Evolutionary conservation across 2,329 filamentous ascomycete genomes (phyloP), one percentile per base, ranked within the genome.

Genomic region (Arthrobotrys entomopaga): DNA sequence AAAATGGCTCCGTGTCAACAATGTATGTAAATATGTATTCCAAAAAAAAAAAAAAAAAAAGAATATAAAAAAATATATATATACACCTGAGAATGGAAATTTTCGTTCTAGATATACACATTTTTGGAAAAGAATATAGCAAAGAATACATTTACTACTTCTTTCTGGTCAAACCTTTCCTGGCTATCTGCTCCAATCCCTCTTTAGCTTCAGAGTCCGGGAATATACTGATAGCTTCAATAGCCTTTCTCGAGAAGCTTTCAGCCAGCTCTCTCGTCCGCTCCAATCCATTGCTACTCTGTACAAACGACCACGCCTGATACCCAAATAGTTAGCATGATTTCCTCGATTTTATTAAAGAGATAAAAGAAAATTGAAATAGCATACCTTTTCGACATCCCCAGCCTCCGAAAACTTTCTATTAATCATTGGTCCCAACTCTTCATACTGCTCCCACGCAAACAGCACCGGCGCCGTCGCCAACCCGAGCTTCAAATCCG

Each of bases 141-240:
- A 10, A n/a, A 2, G 6, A 34, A 10, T 34, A 34, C 6, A 13
- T 58, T n/a, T 8, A 38, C 48, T 74, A 76, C 83, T 82, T 54
- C 82, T 74, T 74, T 34, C 70, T 66, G 5, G 70, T 74, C 13
- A 74, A 58, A 5, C 70, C 79, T 84, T 97, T 97, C 78, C 90
- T 87, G 78, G 93, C 96, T 92, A 98, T 97, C 80, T 97, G 92
- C 52, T 97, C 84, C 46, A 99, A 84, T 0, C 94, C 94, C 29
- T 90, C 87, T 84, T 97, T 98, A 70, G 95, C 95, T 77, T 98
- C 94, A 81, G 93, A 94, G n/a, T 93, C 90, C 5, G 95, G 95
- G 82, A 99, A 97, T 52, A 84, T 83, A 76, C 87, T 86, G 79
- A 99, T 91, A n/a, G 93, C 91, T 3, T 88, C 86, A 74, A 96